A percentile compares a stretch with the other conserved stretches of the same genome.
phyloP scores from a whole-genome alignment of 2,329 filamentous ascomycete species.

The Lasiodiplodia sp. region DNA sequence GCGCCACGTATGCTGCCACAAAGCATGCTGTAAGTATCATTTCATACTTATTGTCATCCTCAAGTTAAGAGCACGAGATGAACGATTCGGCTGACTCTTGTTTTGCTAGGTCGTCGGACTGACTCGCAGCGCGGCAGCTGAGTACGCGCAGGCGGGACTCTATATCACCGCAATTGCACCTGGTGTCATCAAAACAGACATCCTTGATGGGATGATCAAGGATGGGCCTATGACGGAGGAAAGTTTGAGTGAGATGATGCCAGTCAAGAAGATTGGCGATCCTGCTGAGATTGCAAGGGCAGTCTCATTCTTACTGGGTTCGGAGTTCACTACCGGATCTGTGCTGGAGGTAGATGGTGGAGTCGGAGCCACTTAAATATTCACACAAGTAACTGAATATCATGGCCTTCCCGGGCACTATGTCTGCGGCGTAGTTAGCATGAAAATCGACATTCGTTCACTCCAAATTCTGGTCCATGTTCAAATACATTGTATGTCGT shows the following conservation, averaged over 20 bases:
- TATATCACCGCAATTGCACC: too few relatives aligned
- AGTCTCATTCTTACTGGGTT: background rate
- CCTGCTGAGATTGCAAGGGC: background rate
- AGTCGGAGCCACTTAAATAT: background rate
- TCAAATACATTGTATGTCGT: too few relatives aligned
- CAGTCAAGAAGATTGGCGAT: background rate
- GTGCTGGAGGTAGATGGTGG: background rate
- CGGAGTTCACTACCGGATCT: background rate
- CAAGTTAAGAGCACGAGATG: too few relatives aligned
- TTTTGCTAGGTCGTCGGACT: background rate
- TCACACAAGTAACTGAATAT: too few relatives aligned
- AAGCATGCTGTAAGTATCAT: background rate
- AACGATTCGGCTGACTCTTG: background rate
- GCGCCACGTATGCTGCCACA: background rate
- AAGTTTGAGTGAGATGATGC: background rate
- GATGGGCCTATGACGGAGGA: background rate
- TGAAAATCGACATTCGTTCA: too few relatives aligned
- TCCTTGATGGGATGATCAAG: background rate
- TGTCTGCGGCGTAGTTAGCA: too few relatives aligned
- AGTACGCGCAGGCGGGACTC: background rate
- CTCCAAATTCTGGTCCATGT: too few relatives aligned
- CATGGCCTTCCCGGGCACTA: too few relatives aligned
- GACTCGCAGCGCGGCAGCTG: background rate
- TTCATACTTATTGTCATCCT: too few relatives aligned
- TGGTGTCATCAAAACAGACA: background rate